A percentile compares a stretch with the other conserved stretches of the same genome.
Conservation (phyloP, 257 asterid species). For the Echites panduratus region DNA sequence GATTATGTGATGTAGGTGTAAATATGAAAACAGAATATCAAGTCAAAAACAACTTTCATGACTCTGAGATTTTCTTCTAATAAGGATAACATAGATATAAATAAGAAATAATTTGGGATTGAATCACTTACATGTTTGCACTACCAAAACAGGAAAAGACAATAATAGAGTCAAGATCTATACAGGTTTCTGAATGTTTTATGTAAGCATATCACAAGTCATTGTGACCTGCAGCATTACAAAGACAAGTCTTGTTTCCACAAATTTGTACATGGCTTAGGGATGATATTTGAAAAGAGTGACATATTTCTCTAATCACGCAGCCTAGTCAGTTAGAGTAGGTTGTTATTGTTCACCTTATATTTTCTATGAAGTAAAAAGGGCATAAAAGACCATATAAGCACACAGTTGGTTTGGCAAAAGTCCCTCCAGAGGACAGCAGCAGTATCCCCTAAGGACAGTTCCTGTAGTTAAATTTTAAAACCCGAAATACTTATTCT, state of each 20-base stretch:
- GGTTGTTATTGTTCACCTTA: neutral
- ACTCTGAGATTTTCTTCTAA: neutral
- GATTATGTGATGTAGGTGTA: neutral
- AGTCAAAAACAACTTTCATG: neutral
- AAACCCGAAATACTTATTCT: neutral
- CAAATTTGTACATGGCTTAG: neutral
- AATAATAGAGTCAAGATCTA: neutral
- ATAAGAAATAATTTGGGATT: neutral
- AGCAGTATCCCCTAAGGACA: neutral
- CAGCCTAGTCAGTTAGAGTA: too few relatives aligned
- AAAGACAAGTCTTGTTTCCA: neutral
- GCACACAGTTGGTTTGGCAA: neutral
- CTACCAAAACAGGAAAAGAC: neutral
- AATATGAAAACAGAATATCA: neutral
- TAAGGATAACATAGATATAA: neutral
- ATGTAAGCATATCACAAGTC: neutral
- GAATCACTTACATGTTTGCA: neutral
- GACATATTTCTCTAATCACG: neutral
- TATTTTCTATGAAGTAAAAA: neutral
- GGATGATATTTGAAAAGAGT: neutral
- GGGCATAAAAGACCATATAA: neutral
- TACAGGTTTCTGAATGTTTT: neutral
- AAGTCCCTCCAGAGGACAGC: neutral
- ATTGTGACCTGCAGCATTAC: neutral
- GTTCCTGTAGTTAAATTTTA: neutral